phyloP scores from a whole-genome alignment of 352 stramenopile species.

The Phytophthora nicotianae region DNA sequence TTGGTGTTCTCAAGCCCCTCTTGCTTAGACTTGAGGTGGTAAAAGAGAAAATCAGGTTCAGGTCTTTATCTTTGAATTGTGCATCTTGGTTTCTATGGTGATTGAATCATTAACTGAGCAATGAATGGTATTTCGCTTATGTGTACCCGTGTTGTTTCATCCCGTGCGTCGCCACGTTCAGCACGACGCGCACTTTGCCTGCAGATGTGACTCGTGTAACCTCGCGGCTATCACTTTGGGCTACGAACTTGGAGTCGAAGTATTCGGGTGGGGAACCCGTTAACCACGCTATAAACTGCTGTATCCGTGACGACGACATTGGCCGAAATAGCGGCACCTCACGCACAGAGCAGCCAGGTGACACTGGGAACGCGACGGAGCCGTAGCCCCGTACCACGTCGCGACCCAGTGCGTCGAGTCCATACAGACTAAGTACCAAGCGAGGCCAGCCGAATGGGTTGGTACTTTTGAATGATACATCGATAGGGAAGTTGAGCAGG shows the following conservation, averaged over 20 bases:
- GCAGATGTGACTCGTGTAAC: constrained; percentile 67
- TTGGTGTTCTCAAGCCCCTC: constrained; percentile 4
- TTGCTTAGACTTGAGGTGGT: constrained; percentile 12
- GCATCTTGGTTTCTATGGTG: constrained; percentile 32
- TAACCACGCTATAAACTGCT: constrained; percentile 91
- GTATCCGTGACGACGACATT: constrained; percentile 81
- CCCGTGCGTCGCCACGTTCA: constrained; percentile 70
- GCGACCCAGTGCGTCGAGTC: constrained; percentile 90
- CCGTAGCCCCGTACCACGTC: constrained; percentile 94
- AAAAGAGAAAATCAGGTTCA: background rate
- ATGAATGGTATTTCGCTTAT: constrained; percentile 32
- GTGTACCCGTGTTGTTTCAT: constrained; percentile 62
- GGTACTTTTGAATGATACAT: constrained; percentile 95
- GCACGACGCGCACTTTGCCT: constrained; percentile 51
- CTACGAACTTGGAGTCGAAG: constrained; percentile 85
- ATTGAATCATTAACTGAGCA: constrained; percentile 34
- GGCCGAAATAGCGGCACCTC: constrained; percentile 90
- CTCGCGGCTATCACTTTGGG: constrained; percentile 71
- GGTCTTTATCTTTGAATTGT: constrained; percentile 23
- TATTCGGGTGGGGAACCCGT: constrained; percentile 89
- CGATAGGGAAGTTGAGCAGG: constrained; percentile 96
- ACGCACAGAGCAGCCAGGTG: constrained; percentile 57
- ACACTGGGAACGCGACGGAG: constrained; percentile 82
- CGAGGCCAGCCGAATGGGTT: constrained; percentile 95
- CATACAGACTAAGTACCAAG: constrained; percentile 88